Conservation (phyloP, 805 yeast genomes). For the Candida parachauliodes region DNA sequence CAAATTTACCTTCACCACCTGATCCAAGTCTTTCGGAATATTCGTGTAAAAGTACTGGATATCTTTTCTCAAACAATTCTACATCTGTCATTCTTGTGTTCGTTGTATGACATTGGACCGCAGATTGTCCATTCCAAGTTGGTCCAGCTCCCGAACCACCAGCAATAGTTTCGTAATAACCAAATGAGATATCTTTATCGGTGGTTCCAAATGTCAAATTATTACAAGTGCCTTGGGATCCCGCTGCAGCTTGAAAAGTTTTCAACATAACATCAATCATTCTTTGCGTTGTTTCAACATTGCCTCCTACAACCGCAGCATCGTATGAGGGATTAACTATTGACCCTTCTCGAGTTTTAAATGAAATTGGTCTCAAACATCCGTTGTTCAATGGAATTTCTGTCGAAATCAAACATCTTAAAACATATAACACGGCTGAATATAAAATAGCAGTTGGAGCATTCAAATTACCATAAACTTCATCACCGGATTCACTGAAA, state of each 20-base stretch:
- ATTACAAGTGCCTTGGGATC: constrained; percentile 94
- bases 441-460: constrained; percentile 90
- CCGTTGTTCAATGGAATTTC: constrained; percentile 95
- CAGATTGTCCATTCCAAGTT: constrained; percentile 80
- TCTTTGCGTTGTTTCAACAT: constrained; percentile 92
- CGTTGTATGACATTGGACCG: constrained; percentile 93
- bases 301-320: constrained; percentile 90
- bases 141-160: constrained; percentile 95
- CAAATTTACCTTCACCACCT: constrained; percentile 73
- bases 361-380: constrained; percentile 73
- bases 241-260: constrained; percentile 88
- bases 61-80: constrained; percentile 82
- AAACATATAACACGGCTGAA: constrained; percentile 83
- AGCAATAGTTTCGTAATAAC: constrained; percentile 91
- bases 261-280: constrained; percentile 84
- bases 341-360: constrained; percentile 39
- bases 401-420: constrained; percentile 79
- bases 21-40: constrained; percentile 68
- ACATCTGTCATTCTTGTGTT: constrained; percentile 91
- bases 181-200: constrained; percentile 64
- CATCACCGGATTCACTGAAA: constrained; percentile 83
- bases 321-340: constrained; percentile 70
- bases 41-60: constrained; percentile 75
- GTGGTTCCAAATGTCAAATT: constrained; percentile 89
- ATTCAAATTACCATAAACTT: constrained; percentile 83